Evolutionary conservation across 2,329 filamentous ascomycete species (phyloP).

Genomic region (Geosmithia putterillii): DNA sequence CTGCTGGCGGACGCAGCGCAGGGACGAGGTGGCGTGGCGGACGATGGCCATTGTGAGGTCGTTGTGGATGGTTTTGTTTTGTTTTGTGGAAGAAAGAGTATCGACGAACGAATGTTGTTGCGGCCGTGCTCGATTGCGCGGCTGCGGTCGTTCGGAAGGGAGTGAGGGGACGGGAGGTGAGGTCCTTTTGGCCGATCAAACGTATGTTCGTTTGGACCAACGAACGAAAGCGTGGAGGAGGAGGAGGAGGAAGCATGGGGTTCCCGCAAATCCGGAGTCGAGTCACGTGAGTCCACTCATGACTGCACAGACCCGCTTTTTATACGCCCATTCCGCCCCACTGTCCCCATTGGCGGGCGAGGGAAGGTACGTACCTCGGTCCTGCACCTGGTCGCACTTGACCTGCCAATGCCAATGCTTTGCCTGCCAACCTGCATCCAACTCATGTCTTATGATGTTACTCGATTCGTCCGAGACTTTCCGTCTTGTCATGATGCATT

Average conservation of each 20-base stretch:
- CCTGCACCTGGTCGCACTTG: background rate
- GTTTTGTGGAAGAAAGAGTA: no score
- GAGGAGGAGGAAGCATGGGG: background rate
- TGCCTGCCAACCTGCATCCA: background rate
- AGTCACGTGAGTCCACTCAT: background rate
- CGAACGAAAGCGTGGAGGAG: background rate
- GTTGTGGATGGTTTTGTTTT: background rate
- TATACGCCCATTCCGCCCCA: background rate
- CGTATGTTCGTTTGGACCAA: background rate
- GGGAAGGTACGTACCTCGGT: background rate
- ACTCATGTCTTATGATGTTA: background rate
- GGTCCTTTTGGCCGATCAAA: background rate
- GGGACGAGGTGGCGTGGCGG: slow-evolving; percentile 21
- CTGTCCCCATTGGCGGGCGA: no score
- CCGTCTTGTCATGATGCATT: no score
- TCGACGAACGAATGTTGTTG: background rate
- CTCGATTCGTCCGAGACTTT: no score
- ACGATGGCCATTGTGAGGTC: slow-evolving; percentile 19
- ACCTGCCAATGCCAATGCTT: no score
- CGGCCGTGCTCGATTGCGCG: background rate
- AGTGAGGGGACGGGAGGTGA: background rate
- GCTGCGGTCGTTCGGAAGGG: background rate
- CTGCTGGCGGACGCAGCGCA: slow-evolving; percentile 21
- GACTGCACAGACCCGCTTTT: background rate
- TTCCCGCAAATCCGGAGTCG: background rate